phyloP scores from a whole-genome alignment of 2,329 filamentous ascomycete species.

The Phialophora verrucosa region DNA sequence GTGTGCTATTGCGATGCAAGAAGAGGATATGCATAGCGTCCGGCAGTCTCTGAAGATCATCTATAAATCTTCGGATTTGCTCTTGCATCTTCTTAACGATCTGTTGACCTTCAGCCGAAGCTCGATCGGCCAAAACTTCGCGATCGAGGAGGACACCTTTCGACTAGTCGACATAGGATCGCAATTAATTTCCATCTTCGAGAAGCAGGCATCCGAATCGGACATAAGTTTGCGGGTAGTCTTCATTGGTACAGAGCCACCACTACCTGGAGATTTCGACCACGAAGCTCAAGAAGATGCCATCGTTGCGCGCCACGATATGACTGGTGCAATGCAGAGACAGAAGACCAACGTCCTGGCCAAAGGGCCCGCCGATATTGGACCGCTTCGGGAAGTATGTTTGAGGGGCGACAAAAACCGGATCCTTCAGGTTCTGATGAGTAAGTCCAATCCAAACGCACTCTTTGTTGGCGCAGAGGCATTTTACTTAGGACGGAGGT shows the following conservation, averaged over 20 bases:
- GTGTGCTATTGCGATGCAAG: conserved; percentile 90
- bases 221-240: conserved; percentile 73
- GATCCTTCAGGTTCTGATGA: conserved; percentile 76
- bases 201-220: conserved; percentile 82
- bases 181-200: conserved; percentile 83
- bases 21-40: conserved; percentile 76
- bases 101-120: conserved; percentile 91
- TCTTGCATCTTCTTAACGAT: conserved; percentile 85
- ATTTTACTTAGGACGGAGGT: background rate
- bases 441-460: conserved; percentile 6
- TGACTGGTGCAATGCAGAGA: conserved; percentile 29
- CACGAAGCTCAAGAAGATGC: conserved; percentile 46
- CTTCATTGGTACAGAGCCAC: conserved; percentile 63
- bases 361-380: conserved; percentile 67
- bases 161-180: conserved; percentile 77
- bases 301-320: conserved; percentile 46
- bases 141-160: conserved; percentile 82
- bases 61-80: conserved; percentile 82
- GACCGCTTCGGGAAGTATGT: conserved; percentile 78
- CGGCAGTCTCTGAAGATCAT: conserved; percentile 84
- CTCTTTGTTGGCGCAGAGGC: background rate
- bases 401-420: conserved; percentile 88
- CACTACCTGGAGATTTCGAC: conserved; percentile 23
- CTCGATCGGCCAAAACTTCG: conserved; percentile 83
- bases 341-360: conserved; percentile 52